These are phyloP conservation scores for Cordyceps javanica DNA, from an alignment of 2,329 filamentous ascomycete genomes.

Conservation along the genomic window DNA sequence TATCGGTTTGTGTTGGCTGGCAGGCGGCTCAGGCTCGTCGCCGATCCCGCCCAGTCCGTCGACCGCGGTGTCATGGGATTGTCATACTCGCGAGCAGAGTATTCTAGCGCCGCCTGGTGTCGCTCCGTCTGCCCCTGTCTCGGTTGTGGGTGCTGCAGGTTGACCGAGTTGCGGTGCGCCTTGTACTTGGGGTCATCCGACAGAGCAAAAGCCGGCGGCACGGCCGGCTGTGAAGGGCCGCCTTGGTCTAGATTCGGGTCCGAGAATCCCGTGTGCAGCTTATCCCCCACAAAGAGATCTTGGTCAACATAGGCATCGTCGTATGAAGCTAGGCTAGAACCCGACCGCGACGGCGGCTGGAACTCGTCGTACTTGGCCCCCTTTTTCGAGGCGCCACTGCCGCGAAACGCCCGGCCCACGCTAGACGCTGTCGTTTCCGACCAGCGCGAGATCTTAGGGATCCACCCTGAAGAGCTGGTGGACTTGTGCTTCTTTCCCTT, in stretches of 20 bases:
- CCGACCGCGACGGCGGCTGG: conserved; percentile 62
- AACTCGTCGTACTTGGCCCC: conserved; percentile 56
- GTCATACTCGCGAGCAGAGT: conserved; percentile 63
- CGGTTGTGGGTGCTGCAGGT: conserved; percentile 74
- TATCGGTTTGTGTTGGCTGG: conserved; percentile 41
- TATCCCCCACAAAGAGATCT: conserved; percentile 54
- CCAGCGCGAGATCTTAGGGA: conserved; percentile 95
- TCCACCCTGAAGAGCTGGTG: conserved; percentile 67
- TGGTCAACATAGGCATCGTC: conserved; percentile 51
- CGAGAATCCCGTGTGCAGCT: conserved; percentile 51
- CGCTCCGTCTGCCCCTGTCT: conserved; percentile 66
- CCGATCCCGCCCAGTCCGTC: conserved; percentile 57
- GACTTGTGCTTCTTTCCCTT: conserved; percentile 87
- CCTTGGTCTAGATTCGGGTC: conserved; percentile 39
- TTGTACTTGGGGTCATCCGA: conserved; percentile 71
- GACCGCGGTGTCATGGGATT: conserved; percentile 54
- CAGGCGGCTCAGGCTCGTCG: conserved; percentile 51
- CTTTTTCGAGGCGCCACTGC: conserved; percentile 52
- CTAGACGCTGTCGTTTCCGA: conserved; percentile 93
- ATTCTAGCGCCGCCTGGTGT: conserved; percentile 68
- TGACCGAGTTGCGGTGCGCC: conserved; percentile 73
- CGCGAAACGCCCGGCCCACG: conserved; percentile 69
- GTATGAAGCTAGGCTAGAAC: conserved; percentile 65
- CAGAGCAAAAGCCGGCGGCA: conserved; percentile 8
- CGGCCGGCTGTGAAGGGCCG: not conserved